Evolutionary conservation across 2,329 filamentous ascomycete species (phyloP), one percentile per base, ranked within the genome.

Genomic region (Penicillium sp.): DNA sequence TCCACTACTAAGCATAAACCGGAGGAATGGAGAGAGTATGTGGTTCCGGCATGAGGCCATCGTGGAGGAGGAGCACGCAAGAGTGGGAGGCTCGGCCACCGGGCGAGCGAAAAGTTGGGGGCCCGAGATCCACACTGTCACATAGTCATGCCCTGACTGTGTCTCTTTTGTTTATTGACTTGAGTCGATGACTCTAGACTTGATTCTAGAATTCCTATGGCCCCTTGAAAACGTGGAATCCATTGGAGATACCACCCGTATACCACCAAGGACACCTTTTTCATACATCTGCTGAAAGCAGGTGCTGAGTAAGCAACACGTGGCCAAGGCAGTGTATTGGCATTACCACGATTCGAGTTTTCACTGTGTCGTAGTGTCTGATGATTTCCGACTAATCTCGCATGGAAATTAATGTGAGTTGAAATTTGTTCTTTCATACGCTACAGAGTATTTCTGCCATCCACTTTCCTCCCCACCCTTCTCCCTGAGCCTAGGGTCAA

Each of bases 21-120:
- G n/a, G 33, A 39, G 7, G 31, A 24, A 42, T 23, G 1, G 47
- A 31, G 33, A 15, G 12, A 15, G 28, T 26, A 16, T 38, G 54
- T 57, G 54, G 54, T 31, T 26, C 53, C 43, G 13, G 46, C 3
- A 57, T 54, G 51, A 54, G 48, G 38, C 43, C 54, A 57, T 57
- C 48, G 28, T 42, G 33, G 54, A 38, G 42, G 43, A 49, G 34
- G 34, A 57, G 54, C 54, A 57, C 54, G 54, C 46, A 49, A 57
- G 52, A 44, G 24, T 21, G 29, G 33, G 24, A 42, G 42, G 34
- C 42, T 18, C 24, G 47, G 33, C n/a, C 23, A 18, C n/a, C 34
- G 13, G 31, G 16, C 9, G 6, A 9, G 31, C 31, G 10, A 15
- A 33, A 33, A 10, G 4, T 33, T 8, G 34, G 34, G 36, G 16